Conservation (phyloP, 805 yeast species). For the Saturnispora quitensis region DNA sequence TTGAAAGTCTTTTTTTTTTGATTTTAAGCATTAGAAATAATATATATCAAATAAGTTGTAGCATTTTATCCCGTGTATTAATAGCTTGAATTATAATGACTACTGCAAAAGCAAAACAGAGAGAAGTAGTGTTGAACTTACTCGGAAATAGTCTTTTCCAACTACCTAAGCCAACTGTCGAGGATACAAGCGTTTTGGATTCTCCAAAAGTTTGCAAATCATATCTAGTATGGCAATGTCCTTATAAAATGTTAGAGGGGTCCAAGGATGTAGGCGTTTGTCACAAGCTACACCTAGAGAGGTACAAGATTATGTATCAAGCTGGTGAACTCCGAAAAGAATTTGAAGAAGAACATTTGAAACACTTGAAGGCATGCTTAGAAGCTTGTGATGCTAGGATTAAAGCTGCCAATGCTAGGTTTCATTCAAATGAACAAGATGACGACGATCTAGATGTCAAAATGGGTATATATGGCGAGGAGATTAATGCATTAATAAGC, state of each 20-base stretch:
- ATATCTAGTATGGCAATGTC: conserved; percentile 78
- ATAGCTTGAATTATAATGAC: neutral
- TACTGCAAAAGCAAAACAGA: conserved; percentile 1
- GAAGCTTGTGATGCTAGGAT: conserved; percentile 60
- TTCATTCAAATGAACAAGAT: conserved; percentile 29
- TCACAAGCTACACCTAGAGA: conserved; percentile 64
- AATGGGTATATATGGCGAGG: neutral
- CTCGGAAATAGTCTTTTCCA: conserved; percentile 1
- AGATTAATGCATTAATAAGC: neutral
- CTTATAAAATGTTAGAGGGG: conserved; percentile 71
- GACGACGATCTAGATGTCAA: conserved; percentile 1
- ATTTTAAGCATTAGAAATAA: too few relatives aligned
- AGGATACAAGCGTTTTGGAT: conserved; percentile 29
- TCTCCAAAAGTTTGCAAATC: conserved; percentile 67
- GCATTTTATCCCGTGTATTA: neutral
- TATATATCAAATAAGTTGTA: too few relatives aligned
- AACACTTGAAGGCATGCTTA: conserved; percentile 42
- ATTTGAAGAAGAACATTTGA: conserved; percentile 40
- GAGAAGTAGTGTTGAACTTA: conserved; percentile 5
- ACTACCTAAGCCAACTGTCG: conserved; percentile 2
- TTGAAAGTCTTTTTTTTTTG: neutral
- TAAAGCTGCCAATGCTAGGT: conserved; percentile 48
- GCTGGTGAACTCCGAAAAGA: conserved; percentile 31
- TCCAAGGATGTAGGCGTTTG: conserved; percentile 80
- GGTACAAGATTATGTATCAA: conserved; percentile 64